Base-by-base conservation (phyloP, 2,329 filamentous ascomycete genomes). In the Raffaelea albimanens region DNA sequence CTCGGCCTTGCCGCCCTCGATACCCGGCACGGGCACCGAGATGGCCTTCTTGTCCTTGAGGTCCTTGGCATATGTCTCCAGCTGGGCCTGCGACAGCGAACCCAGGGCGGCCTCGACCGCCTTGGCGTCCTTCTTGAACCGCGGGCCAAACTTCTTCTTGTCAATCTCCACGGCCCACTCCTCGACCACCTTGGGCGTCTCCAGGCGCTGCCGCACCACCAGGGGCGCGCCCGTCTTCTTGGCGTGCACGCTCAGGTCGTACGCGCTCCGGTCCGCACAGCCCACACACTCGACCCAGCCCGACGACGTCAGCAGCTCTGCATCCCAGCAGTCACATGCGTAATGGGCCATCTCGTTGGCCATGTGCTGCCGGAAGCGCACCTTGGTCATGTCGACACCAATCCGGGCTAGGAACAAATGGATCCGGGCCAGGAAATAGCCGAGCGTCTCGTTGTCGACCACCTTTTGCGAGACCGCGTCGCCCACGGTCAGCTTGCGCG, bases 261-360 rank as follows among this genome's bases (percentile, higher is more conserved):
- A 98, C 19, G 93, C 93, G 63, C 87, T 95, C 59, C 93, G 82
- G 64, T 64, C 55, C 52, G 93, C 93, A 66, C 93, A 97, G 53
- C 93, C 93, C 59, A 97, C 91, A 65, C 91, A 97, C 72, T 98
- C 93, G 53, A 97, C 87, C 93, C 93, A 98, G 63, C 93, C 93
- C 60, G 90, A 90, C 52, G 85, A 90, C 49, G 87, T 97, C 53
- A 85, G 73, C 47, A 98, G 72, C 67, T 98, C 93, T 14, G 89
- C 91, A 66, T 98, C 93, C 93, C 93, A 97, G 71, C 93, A 98
- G 71, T 98, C 93, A 48, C 83, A 78, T 42, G 93, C 93, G 63
- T 98, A 98, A 68, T 98, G 93, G 16, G 93, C 77, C 75, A 79
- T 80, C 61, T 79, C 76, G 58, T 79, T 80, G 51, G 69, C 70